Conservation (phyloP, 305 asterid species). For the Euphrasia arctica region DNA sequence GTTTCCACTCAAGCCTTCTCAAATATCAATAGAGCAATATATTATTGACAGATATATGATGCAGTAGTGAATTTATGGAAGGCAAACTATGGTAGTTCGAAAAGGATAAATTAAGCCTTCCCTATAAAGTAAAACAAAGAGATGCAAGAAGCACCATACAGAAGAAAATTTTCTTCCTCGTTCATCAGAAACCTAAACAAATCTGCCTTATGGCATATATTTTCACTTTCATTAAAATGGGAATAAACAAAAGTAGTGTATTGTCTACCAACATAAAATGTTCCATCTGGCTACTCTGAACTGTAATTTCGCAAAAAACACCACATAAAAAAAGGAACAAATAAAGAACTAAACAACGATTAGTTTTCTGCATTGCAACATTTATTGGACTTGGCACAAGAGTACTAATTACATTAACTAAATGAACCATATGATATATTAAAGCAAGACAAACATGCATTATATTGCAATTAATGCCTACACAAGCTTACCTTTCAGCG, state of each 20-base stretch:
- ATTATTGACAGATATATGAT: conserved; percentile 9
- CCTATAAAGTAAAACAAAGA: conserved; percentile 14
- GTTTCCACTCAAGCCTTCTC: conserved; percentile 7
- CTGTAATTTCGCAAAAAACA: conserved; percentile 11
- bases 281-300: conserved; percentile 11
- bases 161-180: conserved; percentile 15
- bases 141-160: background rate
- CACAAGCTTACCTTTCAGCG: conserved; percentile 66
- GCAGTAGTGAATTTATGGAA: background rate
- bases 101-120: background rate
- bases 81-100: background rate
- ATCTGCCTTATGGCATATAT: background rate
- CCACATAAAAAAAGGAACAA: conserved; percentile 5
- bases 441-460: conserved; percentile 20
- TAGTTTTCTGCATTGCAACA: conserved; percentile 10
- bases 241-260: background rate
- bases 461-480: conserved; percentile 13
- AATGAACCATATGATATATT: conserved; percentile 24
- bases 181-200: background rate
- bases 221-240: conserved; percentile 13
- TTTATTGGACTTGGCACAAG: conserved; percentile 17
- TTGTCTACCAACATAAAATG: background rate
- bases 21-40: conserved; percentile 12
- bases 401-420: conserved; percentile 19
- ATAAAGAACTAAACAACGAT: conserved; percentile 18